phyloP scores from a whole-genome alignment of 1,284 basidiomycete species.

The Cryptococcus sp. region DNA sequence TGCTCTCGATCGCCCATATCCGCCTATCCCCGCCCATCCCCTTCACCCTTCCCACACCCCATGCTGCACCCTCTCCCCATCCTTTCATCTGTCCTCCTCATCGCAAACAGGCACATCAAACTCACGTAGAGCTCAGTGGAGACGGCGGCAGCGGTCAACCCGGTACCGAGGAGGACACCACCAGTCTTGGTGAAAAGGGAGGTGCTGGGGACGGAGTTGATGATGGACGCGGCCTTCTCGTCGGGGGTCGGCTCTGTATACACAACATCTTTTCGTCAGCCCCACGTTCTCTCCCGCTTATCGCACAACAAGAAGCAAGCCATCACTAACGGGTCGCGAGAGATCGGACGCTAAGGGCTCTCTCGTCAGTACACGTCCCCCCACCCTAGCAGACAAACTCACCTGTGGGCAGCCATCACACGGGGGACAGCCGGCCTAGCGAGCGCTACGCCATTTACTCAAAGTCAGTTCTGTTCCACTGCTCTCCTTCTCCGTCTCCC shows the following conservation, averaged over 20 bases:
- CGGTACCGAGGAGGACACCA: conserved; percentile 84
- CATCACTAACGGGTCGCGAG: conserved; percentile 42
- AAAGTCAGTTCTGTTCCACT: not conserved
- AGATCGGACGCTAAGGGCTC: conserved; percentile 32
- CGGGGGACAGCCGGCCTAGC: conserved; percentile 37
- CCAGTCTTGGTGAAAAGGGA: conserved; percentile 93
- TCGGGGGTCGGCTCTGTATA: conserved; percentile 61
- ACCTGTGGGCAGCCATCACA: conserved; percentile 34
- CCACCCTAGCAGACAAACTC: conserved; percentile 9
- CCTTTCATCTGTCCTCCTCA: not conserved
- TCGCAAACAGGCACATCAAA: conserved; percentile 5
- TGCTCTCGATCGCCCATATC: not conserved
- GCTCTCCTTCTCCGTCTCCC: not conserved
- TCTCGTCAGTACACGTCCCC: not conserved
- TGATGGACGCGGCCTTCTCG: conserved; percentile 83
- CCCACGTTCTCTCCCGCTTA: not conserved
- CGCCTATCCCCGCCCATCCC: not conserved
- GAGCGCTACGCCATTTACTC: conserved; percentile 15
- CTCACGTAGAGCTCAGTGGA: conserved; percentile 89
- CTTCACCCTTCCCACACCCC: not conserved
- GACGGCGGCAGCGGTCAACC: conserved; percentile 86
- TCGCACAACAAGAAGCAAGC: not conserved
- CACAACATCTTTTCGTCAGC: not conserved
- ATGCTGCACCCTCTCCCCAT: not conserved
- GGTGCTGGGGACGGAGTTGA: conserved; percentile 88